Percentiles rank a stretch among this genome's conserved stretches.
phyloP scores from a whole-genome alignment of 345 rosid genomes.

The Durio zibethinus region DNA sequence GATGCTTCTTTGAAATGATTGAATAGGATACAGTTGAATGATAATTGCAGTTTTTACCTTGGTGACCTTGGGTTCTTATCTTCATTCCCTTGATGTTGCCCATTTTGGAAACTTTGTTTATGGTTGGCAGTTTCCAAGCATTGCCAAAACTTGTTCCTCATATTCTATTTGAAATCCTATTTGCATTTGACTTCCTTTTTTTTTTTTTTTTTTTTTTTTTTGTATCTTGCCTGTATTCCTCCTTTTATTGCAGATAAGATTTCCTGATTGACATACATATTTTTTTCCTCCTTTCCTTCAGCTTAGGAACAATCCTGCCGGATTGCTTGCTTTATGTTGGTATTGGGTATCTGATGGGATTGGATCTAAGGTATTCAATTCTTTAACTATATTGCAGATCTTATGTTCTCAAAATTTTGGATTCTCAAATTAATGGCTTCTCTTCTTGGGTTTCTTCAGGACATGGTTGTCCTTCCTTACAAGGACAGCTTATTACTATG shows the following conservation, averaged over 20 bases:
- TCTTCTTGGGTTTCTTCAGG: constrained; percentile 46
- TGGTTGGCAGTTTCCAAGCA: background rate
- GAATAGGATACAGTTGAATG: constrained; percentile 5
- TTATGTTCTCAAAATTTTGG: constrained; percentile 6
- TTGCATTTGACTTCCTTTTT: too few relatives aligned
- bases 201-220: background rate
- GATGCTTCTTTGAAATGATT: background rate
- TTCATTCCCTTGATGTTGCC: background rate
- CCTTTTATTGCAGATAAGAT: background rate
- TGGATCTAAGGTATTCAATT: constrained; percentile 76
- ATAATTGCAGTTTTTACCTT: background rate
- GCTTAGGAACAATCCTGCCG: constrained; percentile 91
- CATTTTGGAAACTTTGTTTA: background rate
- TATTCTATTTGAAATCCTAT: background rate
- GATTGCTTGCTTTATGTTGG: constrained; percentile 93
- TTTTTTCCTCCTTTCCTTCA: constrained; percentile 30
- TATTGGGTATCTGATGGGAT: constrained; percentile 91
- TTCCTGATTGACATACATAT: background rate
- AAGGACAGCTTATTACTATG: constrained; percentile 91
- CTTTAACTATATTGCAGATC: constrained; percentile 7
- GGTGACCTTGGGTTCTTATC: background rate
- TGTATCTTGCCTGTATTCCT: background rate
- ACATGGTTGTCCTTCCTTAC: constrained; percentile 98
- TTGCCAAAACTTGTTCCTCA: background rate
- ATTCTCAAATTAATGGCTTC: constrained; percentile 5